Evolutionary conservation across 2,329 filamentous ascomycete species (phyloP).

Genomic region (Dactylellina haptotyla): DNA sequence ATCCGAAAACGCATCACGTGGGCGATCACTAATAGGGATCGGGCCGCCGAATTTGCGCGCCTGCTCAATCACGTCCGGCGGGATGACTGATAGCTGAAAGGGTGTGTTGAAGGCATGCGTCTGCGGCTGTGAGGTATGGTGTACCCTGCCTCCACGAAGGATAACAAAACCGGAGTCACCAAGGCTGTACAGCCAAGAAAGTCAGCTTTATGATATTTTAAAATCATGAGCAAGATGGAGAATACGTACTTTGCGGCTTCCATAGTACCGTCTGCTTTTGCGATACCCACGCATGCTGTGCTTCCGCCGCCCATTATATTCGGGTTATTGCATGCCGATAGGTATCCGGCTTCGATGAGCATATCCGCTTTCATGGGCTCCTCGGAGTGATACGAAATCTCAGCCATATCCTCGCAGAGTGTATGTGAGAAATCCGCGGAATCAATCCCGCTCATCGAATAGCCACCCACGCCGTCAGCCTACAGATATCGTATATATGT

Average conservation of each 20-base stretch:
- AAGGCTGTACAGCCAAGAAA: constrained; percentile 64
- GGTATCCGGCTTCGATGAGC: constrained; percentile 85
- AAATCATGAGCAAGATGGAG: constrained; percentile 8
- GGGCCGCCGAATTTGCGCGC: constrained; percentile 82
- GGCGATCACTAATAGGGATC: constrained; percentile 80
- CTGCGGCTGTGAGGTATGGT: constrained; percentile 83
- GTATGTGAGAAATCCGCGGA: constrained; percentile 95
- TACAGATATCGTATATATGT: constrained; percentile 16
- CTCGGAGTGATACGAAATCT: constrained; percentile 72
- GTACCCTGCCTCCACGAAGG: constrained; percentile 83
- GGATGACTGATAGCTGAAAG: constrained; percentile 90
- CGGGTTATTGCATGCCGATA: constrained; percentile 78
- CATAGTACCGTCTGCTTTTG: constrained; percentile 75
- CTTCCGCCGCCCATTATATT: constrained; percentile 83
- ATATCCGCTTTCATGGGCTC: constrained; percentile 61
- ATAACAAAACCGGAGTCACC: constrained; percentile 95
- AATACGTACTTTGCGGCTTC: constrained; percentile 81
- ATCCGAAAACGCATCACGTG: constrained; percentile 82
- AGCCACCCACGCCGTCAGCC: constrained; percentile 94
- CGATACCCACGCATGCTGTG: constrained; percentile 88
- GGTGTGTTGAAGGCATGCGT: constrained; percentile 98
- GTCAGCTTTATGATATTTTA: constrained; percentile 14
- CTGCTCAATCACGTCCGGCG: constrained; percentile 79
- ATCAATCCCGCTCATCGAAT: constrained; percentile 91
- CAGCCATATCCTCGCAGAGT: constrained; percentile 91